Percentiles rank a stretch among this genome's conserved stretches.
Conservation (phyloP, 768 basidiomycete genomes). For the Cubamyces lactineus region DNA sequence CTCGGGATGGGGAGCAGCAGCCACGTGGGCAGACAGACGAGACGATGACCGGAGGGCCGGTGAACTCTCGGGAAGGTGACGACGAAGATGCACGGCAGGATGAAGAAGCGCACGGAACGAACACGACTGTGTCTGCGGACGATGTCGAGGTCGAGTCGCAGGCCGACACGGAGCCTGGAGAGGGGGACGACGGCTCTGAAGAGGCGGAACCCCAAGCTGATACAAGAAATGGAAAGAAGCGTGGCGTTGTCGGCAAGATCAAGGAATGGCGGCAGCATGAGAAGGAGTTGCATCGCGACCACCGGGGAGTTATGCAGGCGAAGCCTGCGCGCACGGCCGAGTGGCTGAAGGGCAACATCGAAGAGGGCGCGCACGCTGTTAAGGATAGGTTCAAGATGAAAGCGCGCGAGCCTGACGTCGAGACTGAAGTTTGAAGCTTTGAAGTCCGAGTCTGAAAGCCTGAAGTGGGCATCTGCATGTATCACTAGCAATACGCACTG, state of each 20-base stretch:
- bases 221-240: constrained; percentile 30
- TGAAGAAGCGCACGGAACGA: constrained; percentile 15
- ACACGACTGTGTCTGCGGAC: constrained; percentile 23
- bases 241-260: constrained; percentile 36
- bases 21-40: constrained; percentile 3
- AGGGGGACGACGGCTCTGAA: constrained; percentile 16
- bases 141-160: constrained; percentile 19
- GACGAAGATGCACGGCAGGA: constrained; percentile 12
- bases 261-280: constrained; percentile 48
- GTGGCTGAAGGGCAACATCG: constrained; percentile 56
- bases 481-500: too few species aligned
- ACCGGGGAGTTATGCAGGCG: constrained; percentile 68
- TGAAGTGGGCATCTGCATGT: too few species aligned
- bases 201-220: constrained; percentile 36
- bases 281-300: constrained; percentile 51
- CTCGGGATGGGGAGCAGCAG: constrained; percentile 8
- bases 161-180: constrained; percentile 26
- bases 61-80: constrained; percentile 22
- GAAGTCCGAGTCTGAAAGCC: too few species aligned
- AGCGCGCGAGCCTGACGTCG: constrained; percentile 34
- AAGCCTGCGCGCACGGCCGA: constrained; percentile 57
- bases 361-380: constrained; percentile 45
- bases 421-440: constrained; percentile 34
- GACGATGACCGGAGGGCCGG: constrained; percentile 24
- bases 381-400: constrained; percentile 45